A percentile compares a stretch with the other conserved stretches of the same genome.
Evolutionary conservation across 177 flowering plant genomes (phyloP).

Genomic region (Vitis hybrid): DNA sequence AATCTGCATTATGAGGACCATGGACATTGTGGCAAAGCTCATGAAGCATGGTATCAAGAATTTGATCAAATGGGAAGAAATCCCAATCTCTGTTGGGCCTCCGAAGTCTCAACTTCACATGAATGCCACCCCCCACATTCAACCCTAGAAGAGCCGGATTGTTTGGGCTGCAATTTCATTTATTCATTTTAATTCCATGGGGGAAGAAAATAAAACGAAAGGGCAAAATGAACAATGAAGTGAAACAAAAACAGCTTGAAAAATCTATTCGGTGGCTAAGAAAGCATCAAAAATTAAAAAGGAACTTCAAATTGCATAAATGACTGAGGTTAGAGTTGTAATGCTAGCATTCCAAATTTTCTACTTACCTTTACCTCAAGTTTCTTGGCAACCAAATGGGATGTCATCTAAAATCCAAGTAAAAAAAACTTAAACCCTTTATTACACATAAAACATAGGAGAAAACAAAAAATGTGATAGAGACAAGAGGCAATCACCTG

Average conservation of each 20-base stretch:
- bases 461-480: too few relatives aligned
- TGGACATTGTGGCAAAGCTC: slow-evolving; percentile 91
- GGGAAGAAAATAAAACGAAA: background rate
- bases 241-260: background rate
- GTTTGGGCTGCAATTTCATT: slow-evolving; percentile 57
- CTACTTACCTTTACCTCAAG: too few relatives aligned
- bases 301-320: too few relatives aligned
- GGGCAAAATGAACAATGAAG: background rate
- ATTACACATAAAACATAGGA: too few relatives aligned
- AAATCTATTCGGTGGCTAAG: too few relatives aligned
- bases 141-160: slow-evolving; percentile 72
- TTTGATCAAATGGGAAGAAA: slow-evolving; percentile 71
- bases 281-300: too few relatives aligned
- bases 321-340: too few relatives aligned
- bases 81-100: slow-evolving; percentile 71
- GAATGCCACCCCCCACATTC: slow-evolving; percentile 78
- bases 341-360: too few relatives aligned
- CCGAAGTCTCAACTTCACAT: slow-evolving; percentile 80
- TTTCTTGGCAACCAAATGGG: too few relatives aligned
- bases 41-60: slow-evolving; percentile 97
- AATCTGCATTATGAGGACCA: slow-evolving; percentile 89
- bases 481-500: too few relatives aligned
- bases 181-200: background rate
- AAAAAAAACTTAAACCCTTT: too few relatives aligned
- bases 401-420: too few relatives aligned